Evolutionary conservation across 768 basidiomycete species (phyloP).

Genomic region (Mycena maculata): DNA sequence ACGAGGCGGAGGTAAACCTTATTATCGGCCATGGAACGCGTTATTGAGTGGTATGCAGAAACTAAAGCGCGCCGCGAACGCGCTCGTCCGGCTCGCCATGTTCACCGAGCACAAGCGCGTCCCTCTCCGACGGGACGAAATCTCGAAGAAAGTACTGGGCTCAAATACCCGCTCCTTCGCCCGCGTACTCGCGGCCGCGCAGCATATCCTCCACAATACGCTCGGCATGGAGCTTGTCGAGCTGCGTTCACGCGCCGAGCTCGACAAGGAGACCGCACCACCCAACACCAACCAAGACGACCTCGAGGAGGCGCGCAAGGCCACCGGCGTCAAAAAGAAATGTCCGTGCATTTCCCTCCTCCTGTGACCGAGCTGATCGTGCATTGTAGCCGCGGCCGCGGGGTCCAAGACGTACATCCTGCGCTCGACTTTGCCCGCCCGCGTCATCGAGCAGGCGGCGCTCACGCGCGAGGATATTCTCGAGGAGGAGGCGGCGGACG

Average conservation of each 20-base stretch:
- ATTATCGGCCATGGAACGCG: background rate
- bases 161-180: conserved; percentile 68
- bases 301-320: conserved; percentile 57
- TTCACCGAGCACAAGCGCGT: conserved; percentile 80
- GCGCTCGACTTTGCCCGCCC: conserved; percentile 74
- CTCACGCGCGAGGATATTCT: conserved; percentile 65
- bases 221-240: conserved; percentile 91
- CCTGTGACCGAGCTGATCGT: conserved; percentile 2
- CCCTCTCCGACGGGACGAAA: conserved; percentile 82
- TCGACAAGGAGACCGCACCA: conserved; percentile 57
- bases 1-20: conserved; percentile 37
- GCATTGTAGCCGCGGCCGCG: conserved; percentile 57
- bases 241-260: conserved; percentile 70
- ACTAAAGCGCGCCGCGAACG: conserved; percentile 70
- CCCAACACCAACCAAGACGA: conserved; percentile 57
- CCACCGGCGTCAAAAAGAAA: conserved; percentile 75
- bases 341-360: conserved; percentile 49
- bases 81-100: conserved; percentile 83
- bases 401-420: conserved; percentile 88
- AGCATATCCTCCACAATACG: conserved; percentile 67
- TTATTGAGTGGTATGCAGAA: conserved; percentile 56
- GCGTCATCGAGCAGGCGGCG: conserved; percentile 71
- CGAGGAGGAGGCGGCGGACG: conserved; percentile 59
- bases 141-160: conserved; percentile 75
- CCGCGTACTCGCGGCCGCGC: conserved; percentile 71